Evolutionary conservation across 2,329 filamentous ascomycete genomes (phyloP).

Genomic region (Xylaria sp.): DNA sequence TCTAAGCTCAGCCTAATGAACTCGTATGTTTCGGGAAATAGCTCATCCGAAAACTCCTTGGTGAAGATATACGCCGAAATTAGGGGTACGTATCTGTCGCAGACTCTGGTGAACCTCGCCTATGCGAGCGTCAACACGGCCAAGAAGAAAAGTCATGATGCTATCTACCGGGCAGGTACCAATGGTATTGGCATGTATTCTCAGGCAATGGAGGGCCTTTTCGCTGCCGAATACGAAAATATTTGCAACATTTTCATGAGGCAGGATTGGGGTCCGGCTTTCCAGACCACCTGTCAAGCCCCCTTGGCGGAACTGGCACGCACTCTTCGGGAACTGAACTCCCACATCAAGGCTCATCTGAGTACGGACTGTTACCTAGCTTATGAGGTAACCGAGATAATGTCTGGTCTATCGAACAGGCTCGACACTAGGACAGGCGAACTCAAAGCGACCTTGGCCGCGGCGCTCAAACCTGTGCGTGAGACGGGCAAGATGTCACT

Average conservation of each 20-base stretch:
- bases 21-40: constrained; percentile 74
- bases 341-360: constrained; percentile 86
- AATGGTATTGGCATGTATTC: constrained; percentile 94
- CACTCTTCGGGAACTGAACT: constrained; percentile 88
- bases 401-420: constrained; percentile 80
- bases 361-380: constrained; percentile 93
- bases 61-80: constrained; percentile 86
- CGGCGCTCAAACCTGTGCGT: constrained; percentile 86
- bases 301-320: constrained; percentile 84
- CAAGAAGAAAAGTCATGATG: constrained; percentile 82
- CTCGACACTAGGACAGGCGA: constrained; percentile 87
- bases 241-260: constrained; percentile 86
- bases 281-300: constrained; percentile 80
- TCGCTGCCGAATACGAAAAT: constrained; percentile 89
- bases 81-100: constrained; percentile 85
- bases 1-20: constrained; percentile 83
- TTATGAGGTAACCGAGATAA: constrained; percentile 93
- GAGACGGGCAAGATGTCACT: constrained; percentile 92
- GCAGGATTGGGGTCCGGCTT: constrained; percentile 83
- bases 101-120: constrained; percentile 84
- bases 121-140: constrained; percentile 85
- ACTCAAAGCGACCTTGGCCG: constrained; percentile 82
- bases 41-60: constrained; percentile 72
- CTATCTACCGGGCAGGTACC: constrained; percentile 85
- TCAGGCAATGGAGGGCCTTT: constrained; percentile 85